A percentile compares a stretch with the other conserved stretches of the same genome.
phyloP scores from a whole-genome alignment of 2,329 filamentous ascomycete species.

The Neofusicoccum cordaticola region DNA sequence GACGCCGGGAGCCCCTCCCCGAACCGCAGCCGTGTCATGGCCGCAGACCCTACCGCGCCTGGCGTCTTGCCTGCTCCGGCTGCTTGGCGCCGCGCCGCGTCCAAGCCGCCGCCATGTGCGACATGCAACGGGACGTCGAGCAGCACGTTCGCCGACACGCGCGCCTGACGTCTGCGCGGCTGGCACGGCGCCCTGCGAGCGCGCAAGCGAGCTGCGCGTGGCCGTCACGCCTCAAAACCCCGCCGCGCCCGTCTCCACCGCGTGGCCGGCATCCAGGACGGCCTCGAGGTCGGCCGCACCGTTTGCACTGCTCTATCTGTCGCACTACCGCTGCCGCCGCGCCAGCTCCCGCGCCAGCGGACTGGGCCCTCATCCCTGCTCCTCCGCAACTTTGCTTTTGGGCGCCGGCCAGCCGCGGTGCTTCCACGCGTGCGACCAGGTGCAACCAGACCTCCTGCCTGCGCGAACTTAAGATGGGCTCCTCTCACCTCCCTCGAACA shows the following conservation, averaged over 20 bases:
- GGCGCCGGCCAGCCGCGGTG: not conserved
- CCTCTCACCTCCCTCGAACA: not conserved
- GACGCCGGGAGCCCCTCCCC: not conserved
- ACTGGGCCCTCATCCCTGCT: conserved; percentile 9
- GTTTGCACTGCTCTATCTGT: not conserved
- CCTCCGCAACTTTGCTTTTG: not conserved
- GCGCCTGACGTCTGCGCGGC: not conserved
- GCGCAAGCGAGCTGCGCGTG: no score
- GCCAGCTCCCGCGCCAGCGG: conserved; percentile 12
- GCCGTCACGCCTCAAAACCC: no score
- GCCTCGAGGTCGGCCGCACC: not conserved
- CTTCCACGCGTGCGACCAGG: no score
- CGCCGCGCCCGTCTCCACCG: not conserved
- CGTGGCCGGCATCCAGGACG: not conserved
- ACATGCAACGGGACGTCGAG: not conserved
- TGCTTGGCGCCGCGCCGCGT: not conserved
- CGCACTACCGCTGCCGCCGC: conserved; percentile 4
- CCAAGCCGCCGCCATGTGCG: not conserved
- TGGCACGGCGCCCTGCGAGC: not conserved
- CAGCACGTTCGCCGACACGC: not conserved
- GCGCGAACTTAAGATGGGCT: not conserved
- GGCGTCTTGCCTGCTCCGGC: not conserved
- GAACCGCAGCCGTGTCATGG: not conserved
- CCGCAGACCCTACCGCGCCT: not conserved
- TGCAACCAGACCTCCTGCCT: no score